Conservation (phyloP, 306 rosid genomes). For the Medicago ruthenica region DNA sequence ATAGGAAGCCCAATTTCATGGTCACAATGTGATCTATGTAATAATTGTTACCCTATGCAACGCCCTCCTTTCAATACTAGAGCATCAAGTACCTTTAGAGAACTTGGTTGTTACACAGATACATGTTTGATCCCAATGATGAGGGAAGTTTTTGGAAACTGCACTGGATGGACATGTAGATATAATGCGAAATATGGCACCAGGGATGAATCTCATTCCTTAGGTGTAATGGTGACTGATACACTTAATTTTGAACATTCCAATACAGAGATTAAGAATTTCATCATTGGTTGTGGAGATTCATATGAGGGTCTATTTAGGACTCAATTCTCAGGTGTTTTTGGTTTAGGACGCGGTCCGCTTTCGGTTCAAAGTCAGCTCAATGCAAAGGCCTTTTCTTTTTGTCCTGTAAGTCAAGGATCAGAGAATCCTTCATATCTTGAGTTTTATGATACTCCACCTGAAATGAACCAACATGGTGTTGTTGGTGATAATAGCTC, state of each 20-base stretch:
- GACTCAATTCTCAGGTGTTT: constrained; percentile 40
- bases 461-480: neutral
- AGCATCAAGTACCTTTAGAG: constrained; percentile 36
- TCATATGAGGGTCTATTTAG: constrained; percentile 42
- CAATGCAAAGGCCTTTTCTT: constrained; percentile 47
- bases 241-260: constrained; percentile 31
- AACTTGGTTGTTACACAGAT: constrained; percentile 40
- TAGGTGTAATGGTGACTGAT: constrained; percentile 45
- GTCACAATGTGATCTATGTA: constrained; percentile 51
- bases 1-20: constrained; percentile 46
- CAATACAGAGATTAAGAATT: constrained; percentile 6
- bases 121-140: constrained; percentile 44
- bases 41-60: constrained; percentile 40
- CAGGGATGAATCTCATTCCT: constrained; percentile 27
- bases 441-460: constrained; percentile 37
- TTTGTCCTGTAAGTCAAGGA: constrained; percentile 29
- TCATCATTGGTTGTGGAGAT: constrained; percentile 48
- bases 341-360: constrained; percentile 53
- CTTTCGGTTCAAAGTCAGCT: constrained; percentile 54
- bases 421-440: constrained; percentile 35
- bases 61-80: constrained; percentile 40
- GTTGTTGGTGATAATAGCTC: neutral
- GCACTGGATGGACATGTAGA: constrained; percentile 36
- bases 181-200: constrained; percentile 14
- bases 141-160: constrained; percentile 34